Percentiles rank a stretch among this genome's conserved stretches.
These are phyloP conservation scores for Ramaria sp. DNA, from an alignment of 768 basidiomycete species.

Conservation along the genomic window DNA sequence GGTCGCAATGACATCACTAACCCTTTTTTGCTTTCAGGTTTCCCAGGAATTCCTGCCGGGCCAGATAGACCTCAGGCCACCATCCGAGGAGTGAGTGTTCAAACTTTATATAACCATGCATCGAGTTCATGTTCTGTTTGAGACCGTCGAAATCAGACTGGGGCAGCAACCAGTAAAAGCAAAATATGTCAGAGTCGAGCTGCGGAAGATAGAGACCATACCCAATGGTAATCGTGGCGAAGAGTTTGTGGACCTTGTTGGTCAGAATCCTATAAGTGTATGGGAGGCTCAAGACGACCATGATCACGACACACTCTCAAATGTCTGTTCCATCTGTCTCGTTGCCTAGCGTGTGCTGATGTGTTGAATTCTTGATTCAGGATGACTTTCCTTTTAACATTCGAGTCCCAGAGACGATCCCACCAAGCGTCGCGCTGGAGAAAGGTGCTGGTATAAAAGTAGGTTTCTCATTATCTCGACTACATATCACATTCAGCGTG, in stretches of 20 bases:
- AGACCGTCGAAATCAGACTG: slow-evolving; percentile 82
- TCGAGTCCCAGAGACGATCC: slow-evolving; percentile 85
- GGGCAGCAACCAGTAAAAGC: slow-evolving; percentile 71
- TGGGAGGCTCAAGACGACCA: slow-evolving; percentile 79
- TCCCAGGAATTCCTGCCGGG: slow-evolving; percentile 80
- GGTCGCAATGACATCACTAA: slow-evolving; percentile 4
- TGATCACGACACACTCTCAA: slow-evolving; percentile 57
- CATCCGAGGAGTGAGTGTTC: slow-evolving; percentile 66
- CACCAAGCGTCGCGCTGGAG: slow-evolving; percentile 74
- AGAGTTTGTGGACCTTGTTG: slow-evolving; percentile 72
- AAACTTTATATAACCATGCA: slow-evolving; percentile 7
- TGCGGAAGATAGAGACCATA: slow-evolving; percentile 81
- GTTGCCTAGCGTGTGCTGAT: slow-evolving; percentile 1
- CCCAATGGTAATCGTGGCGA: slow-evolving; percentile 59
- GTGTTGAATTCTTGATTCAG: slow-evolving; percentile 27
- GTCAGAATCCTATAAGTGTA: slow-evolving; percentile 69
- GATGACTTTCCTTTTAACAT: slow-evolving; percentile 86
- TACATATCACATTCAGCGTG: too few species aligned
- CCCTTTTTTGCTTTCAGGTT: slow-evolving; percentile 36
- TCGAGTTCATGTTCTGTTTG: slow-evolving; percentile 3
- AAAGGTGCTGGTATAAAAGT: slow-evolving; percentile 41
- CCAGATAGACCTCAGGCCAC: slow-evolving; percentile 72
- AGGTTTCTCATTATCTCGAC: neutral
- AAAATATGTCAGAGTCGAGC: slow-evolving; percentile 85
- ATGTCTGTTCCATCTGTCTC: slow-evolving; percentile 33